Evolutionary conservation across 768 basidiomycete species (phyloP).

Genomic region (Boletus eberwhitei): DNA sequence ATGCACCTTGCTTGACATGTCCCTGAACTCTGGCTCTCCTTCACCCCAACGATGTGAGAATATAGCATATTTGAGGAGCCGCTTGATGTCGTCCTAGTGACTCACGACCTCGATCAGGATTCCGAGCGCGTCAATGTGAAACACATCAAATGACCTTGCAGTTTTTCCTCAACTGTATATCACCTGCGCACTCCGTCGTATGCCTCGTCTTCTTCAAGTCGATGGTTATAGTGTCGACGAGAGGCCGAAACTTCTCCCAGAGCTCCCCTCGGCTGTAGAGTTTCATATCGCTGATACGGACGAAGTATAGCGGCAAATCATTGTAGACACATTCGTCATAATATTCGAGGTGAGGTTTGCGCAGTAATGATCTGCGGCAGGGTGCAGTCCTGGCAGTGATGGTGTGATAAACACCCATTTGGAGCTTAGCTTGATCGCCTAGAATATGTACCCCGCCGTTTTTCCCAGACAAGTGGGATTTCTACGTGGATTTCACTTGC

Average conservation of each 20-base stretch:
- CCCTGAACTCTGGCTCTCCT: constrained; percentile 13
- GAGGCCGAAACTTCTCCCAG: constrained; percentile 1
- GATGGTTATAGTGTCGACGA: not conserved
- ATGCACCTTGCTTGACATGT: constrained; percentile 8
- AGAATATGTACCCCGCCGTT: not conserved
- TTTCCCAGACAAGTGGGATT: not conserved
- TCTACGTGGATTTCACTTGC: no score
- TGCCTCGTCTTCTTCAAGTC: not conserved
- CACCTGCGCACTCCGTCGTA: not conserved
- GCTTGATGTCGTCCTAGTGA: constrained; percentile 6
- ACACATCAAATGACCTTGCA: constrained; percentile 1
- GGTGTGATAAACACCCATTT: no score
- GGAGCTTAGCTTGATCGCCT: no score
- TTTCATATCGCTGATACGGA: constrained; percentile 12
- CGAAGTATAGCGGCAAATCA: constrained; percentile 14
- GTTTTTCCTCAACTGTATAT: not conserved
- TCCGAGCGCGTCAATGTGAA: not conserved
- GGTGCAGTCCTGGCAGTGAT: not conserved
- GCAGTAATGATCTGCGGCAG: not conserved
- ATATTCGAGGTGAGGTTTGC: not conserved
- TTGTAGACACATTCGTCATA: constrained; percentile 10
- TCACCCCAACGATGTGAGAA: constrained; percentile 19
- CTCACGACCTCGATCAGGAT: not conserved
- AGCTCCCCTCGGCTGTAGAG: constrained; percentile 8
- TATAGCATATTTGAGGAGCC: constrained; percentile 11